Conservation (phyloP, 495 filamentous ascomycete species). For the Terfezia boudieri region DNA sequence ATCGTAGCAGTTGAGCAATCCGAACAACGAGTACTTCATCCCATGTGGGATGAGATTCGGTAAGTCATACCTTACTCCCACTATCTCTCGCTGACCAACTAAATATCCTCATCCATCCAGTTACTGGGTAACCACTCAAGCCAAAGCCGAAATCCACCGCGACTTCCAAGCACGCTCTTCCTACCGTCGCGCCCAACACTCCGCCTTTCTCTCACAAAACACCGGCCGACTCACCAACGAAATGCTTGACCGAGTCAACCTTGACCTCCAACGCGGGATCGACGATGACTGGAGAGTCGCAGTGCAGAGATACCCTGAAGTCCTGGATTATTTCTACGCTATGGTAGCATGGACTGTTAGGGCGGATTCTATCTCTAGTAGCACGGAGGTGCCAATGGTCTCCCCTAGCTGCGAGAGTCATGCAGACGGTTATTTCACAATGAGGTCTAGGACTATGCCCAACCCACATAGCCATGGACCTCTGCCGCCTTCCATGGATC, state of each 20-base stretch:
- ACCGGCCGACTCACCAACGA: constrained; percentile 33
- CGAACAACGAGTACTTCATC: constrained; percentile 39
- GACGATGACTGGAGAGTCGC: constrained; percentile 51
- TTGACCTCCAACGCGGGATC: constrained; percentile 40
- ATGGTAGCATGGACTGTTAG: constrained; percentile 5
- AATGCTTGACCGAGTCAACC: constrained; percentile 35
- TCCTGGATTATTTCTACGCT: constrained; percentile 46
- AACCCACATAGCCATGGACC: no score
- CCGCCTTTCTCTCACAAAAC: constrained; percentile 35
- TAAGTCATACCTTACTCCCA: constrained; percentile 16
- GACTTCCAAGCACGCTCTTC: constrained; percentile 40
- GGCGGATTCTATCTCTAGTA: background rate
- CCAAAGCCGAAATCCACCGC: constrained; percentile 45
- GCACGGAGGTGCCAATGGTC: no score
- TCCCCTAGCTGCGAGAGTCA: no score
- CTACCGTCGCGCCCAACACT: constrained; percentile 33
- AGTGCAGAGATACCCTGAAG: constrained; percentile 48
- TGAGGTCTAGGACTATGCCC: no score
- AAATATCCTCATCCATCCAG: constrained; percentile 17
- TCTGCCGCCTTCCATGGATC: no score
- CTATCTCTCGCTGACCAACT: constrained; percentile 1
- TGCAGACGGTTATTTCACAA: no score
- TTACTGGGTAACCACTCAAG: constrained; percentile 46
- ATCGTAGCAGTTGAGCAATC: constrained; percentile 43
- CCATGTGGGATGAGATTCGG: constrained; percentile 41